A percentile compares a stretch with the other conserved stretches of the same genome.
Conservation (phyloP, 306 rosid species). For the Potentilla sterilis region DNA sequence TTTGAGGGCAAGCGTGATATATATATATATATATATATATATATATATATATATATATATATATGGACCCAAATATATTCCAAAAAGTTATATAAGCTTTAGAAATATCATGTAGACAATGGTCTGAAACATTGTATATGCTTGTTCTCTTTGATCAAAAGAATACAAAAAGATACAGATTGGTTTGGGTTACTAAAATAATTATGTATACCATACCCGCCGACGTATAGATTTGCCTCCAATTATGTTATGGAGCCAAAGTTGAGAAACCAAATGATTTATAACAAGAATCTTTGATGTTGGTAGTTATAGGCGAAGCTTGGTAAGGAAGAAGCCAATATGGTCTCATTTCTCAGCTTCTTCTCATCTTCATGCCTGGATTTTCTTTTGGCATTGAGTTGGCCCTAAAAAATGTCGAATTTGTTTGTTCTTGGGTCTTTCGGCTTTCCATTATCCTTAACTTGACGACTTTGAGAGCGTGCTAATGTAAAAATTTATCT, state of each 20-base stretch:
- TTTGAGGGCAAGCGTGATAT: constrained; percentile 18
- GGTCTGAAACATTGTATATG: constrained; percentile 1
- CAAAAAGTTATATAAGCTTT: background rate
- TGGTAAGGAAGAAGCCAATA: background rate
- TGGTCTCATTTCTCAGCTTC: background rate
- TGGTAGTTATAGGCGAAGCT: constrained; percentile 9
- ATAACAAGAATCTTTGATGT: constrained; percentile 16
- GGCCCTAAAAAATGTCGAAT: background rate
- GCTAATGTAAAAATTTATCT: background rate
- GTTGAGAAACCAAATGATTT: constrained; percentile 1
- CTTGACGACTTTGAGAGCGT: background rate
- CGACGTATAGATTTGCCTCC: background rate
- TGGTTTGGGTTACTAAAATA: background rate
- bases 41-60: background rate
- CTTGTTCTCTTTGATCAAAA: constrained; percentile 8
- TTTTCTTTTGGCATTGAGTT: background rate
- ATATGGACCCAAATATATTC: constrained; percentile 1
- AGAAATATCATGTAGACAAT: background rate
- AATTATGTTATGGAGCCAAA: background rate
- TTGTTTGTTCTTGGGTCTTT: background rate
- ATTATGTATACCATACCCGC: background rate
- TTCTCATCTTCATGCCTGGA: background rate
- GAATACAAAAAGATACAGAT: background rate
- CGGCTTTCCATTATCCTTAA: background rate
- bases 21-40: background rate